Percentiles rank a stretch among this genome's conserved stretches.
Evolutionary conservation across 148 eudicot species (phyloP).

Genomic region (Pharnaceum exiguum): DNA sequence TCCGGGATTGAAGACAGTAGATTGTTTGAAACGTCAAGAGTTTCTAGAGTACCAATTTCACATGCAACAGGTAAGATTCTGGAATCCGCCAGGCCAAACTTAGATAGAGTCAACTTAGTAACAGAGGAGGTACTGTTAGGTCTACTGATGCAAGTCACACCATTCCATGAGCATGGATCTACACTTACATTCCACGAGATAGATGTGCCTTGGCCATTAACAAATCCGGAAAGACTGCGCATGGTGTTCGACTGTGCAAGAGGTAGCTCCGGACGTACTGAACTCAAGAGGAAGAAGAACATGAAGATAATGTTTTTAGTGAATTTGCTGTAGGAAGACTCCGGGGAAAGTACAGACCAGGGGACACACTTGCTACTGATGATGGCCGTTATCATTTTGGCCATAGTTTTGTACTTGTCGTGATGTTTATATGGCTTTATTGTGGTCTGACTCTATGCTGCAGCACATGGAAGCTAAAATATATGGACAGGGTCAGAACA

Average conservation of each 20-base stretch:
- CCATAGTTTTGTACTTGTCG: too few species aligned
- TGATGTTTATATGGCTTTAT: too few species aligned
- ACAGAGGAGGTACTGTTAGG: slow-evolving; percentile 25
- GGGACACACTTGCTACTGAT: slow-evolving; percentile 14
- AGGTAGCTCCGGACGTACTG: slow-evolving; percentile 33
- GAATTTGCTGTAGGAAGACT: not conserved
- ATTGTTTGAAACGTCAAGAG: slow-evolving; percentile 60
- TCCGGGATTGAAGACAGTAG: slow-evolving; percentile 40
- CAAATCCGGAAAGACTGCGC: slow-evolving; percentile 32
- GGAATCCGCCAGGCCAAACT: slow-evolving; percentile 27
- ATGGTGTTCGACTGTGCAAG: slow-evolving; percentile 41
- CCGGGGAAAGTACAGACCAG: not conserved
- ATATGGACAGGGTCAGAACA: too few species aligned
- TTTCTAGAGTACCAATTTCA: slow-evolving; percentile 41
- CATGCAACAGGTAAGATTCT: slow-evolving; percentile 39
- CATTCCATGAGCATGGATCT: slow-evolving; percentile 77
- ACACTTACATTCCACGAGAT: slow-evolving; percentile 30
- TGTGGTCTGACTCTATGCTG: too few species aligned
- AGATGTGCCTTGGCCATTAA: slow-evolving; percentile 25
- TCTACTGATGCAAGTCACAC: slow-evolving; percentile 41
- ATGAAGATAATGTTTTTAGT: not conserved
- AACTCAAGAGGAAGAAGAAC: slow-evolving; percentile 16
- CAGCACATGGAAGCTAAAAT: too few species aligned
- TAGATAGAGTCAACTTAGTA: slow-evolving; percentile 31
- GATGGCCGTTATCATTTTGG: slow-evolving; percentile 5